Evolutionary conservation across 1,284 basidiomycete genomes (phyloP), one percentile per base, ranked within the genome.

Genomic region (Puccinia triticina): DNA sequence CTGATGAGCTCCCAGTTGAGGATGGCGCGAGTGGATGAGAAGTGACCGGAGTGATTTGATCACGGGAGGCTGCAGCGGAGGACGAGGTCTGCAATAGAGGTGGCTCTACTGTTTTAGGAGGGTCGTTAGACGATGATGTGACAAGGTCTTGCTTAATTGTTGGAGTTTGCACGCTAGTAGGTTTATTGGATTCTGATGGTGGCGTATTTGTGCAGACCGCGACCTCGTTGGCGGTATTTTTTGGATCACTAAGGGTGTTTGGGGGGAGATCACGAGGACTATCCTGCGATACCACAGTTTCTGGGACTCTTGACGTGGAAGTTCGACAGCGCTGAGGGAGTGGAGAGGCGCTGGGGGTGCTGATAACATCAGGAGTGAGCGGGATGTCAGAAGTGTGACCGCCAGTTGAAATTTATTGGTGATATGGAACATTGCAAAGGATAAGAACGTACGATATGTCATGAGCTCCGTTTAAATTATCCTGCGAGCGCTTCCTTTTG

Each of bases 401-500:
- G 29, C 16, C 59, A 61, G 59, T 32, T 34, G 2, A 34, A 61
- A 32, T 4, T 34, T 34, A 34, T 34, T n/a, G 5, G 26, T 34
- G 29, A 61, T 43, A 43, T 43, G 40, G 40, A 43, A 43, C 2
- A 61, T 34, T 61, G 29, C 10, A 61, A 61, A 34, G 4, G 32
- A 32, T 32, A 11, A 61, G 26, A 61, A 61, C 59, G 18, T 8
- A 61, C 59, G 34, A 43, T 48, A 18, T 43, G 16, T 46, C 40
- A 46, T 43, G 2, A 29, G 5, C 37, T n/a, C 18, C 66, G 43
- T 46, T 69, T 43, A 46, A 29, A 23, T 46, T 69, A 43, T 69
- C 66, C 66, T 43, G 66, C 18, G 66, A 69, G 40, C 66, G 66
- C 37, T 69, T 69, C 66, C 66, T 43, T 29, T 69, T 69, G 66